Conservation (phyloP, 441 rosid species). For the Populus hybrid region DNA sequence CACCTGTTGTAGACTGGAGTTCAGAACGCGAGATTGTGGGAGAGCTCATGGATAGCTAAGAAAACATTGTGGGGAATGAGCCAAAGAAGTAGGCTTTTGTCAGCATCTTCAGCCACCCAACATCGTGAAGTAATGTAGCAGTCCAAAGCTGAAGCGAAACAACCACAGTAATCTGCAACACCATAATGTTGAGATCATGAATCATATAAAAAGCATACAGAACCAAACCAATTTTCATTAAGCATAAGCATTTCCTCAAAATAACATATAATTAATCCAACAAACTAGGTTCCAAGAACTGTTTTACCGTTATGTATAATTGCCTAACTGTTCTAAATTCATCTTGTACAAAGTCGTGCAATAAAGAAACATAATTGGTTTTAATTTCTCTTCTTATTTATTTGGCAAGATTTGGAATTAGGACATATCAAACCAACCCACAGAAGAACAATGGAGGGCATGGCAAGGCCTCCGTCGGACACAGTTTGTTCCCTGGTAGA, state of each 20-base stretch:
- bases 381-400: not conserved
- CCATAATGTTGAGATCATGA: constrained; percentile 4
- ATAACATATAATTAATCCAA: not conserved
- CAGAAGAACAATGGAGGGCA: not conserved
- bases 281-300: not conserved
- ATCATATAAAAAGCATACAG: not conserved
- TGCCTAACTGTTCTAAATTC: not conserved
- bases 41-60: constrained; percentile 86
- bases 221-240: not conserved
- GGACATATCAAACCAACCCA: not conserved
- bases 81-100: constrained; percentile 74
- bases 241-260: not conserved
- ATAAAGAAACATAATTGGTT: not conserved
- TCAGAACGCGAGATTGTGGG: constrained; percentile 90
- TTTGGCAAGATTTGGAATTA: not conserved
- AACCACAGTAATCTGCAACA: constrained; percentile 58
- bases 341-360: not conserved
- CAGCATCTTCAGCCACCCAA: constrained; percentile 72
- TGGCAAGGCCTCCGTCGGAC: not conserved
- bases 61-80: constrained; percentile 86
- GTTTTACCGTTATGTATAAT: not conserved
- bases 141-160: constrained; percentile 72
- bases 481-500: not conserved
- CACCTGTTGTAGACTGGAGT: constrained; percentile 75
- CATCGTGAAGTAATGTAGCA: constrained; percentile 54